Evolutionary conservation across 2,329 filamentous ascomycete genomes (phyloP).

Genomic region (Talaromyces amestolkiae): DNA sequence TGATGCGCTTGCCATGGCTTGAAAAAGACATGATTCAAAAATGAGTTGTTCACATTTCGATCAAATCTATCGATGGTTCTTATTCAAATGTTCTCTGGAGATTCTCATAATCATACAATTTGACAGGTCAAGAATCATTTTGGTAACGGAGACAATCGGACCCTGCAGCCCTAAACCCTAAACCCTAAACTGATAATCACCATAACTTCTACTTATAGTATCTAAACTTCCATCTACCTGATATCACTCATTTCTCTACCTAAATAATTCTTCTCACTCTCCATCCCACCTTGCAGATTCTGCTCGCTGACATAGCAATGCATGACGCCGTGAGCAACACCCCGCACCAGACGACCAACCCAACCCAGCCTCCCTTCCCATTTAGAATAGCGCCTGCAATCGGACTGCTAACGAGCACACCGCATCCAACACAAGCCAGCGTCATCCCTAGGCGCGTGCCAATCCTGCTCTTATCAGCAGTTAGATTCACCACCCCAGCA

Average conservation of each 20-base stretch:
- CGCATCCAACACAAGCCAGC: constrained; percentile 1
- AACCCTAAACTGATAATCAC: neutral
- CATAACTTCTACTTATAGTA: neutral
- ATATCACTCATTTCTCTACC: neutral
- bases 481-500: neutral
- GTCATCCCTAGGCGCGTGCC: constrained; percentile 8
- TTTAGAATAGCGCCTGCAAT: constrained; percentile 11
- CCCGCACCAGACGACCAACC: neutral
- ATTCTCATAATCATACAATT: neutral
- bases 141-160: neutral
- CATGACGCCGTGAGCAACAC: constrained; percentile 4
- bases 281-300: constrained; percentile 7
- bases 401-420: constrained; percentile 11
- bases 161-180: neutral
- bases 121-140: neutral
- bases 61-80: neutral
- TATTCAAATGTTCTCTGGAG: neutral
- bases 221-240: neutral
- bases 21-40: neutral
- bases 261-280: neutral
- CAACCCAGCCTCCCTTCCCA: neutral
- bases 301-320: neutral
- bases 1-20: neutral
- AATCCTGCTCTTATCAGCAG: neutral
- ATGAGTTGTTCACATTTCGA: neutral